A percentile compares a stretch with the other conserved stretches of the same genome.
phyloP scores from a whole-genome alignment of 225 moss, liverwort and hornwort genomes.

The Rhytidiadelphus loreus region DNA sequence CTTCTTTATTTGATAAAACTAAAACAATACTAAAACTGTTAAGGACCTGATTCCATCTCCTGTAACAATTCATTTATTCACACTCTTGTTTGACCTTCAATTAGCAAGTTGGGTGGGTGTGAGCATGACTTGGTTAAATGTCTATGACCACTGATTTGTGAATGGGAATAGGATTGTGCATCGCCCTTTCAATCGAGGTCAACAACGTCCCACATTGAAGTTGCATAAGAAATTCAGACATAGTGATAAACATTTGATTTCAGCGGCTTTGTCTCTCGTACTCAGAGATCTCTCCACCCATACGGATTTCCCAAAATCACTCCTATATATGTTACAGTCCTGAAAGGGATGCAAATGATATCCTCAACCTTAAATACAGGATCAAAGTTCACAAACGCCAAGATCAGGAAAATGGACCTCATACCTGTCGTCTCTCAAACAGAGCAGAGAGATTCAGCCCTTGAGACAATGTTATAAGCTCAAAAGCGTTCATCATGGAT shows the following conservation, averaged over 20 bases:
- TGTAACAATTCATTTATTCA: not conserved
- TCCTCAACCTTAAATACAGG: not conserved
- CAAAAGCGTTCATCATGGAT: conserved; percentile 7
- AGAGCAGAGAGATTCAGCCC: conserved; percentile 8
- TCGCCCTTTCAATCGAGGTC: not conserved
- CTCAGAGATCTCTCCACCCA: not conserved
- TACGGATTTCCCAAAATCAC: not conserved
- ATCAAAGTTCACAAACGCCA: not conserved
- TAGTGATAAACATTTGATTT: not conserved
- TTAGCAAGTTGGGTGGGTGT: not conserved
- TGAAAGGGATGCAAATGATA: not conserved
- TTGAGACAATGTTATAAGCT: conserved; percentile 7
- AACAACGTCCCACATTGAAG: not conserved
- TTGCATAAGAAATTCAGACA: not conserved
- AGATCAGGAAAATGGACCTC: not conserved
- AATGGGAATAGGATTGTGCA: not conserved
- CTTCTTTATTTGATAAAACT: not conserved
- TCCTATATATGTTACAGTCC: not conserved
- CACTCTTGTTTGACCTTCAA: not conserved
- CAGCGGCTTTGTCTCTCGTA: not conserved
- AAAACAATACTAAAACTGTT: not conserved
- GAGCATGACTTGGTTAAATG: not conserved
- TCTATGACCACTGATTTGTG: not conserved
- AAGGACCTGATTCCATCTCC: not conserved
- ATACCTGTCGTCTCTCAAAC: conserved; percentile 3